phyloP scores from a whole-genome alignment of 2,329 filamentous ascomycete genomes.

The Helotiales sp. region DNA sequence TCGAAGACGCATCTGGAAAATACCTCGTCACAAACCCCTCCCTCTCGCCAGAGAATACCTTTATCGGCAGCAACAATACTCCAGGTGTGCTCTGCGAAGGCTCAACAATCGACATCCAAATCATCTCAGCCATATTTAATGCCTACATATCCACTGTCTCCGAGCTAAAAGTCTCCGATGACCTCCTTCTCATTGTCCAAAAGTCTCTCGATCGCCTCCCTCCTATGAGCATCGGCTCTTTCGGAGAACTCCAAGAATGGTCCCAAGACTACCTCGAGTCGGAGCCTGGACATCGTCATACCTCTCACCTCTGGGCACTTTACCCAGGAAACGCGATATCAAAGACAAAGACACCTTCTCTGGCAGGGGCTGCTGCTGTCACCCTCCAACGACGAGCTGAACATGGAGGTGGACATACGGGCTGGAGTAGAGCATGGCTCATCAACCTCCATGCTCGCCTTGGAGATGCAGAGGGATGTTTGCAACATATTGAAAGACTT shows the following conservation, averaged over 20 bases:
- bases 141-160: constrained; percentile 27
- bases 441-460: constrained; percentile 46
- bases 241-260: constrained; percentile 45
- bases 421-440: constrained; percentile 50
- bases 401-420: constrained; percentile 45
- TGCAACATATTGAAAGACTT: constrained; percentile 40
- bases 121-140: constrained; percentile 41
- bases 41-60: constrained; percentile 41
- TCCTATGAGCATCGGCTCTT: constrained; percentile 28
- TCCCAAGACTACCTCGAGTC: constrained; percentile 38
- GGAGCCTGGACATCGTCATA: constrained; percentile 46
- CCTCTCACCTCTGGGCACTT: constrained; percentile 45
- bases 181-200: constrained; percentile 25
- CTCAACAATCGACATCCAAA: constrained; percentile 48
- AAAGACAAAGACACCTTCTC: constrained; percentile 34
- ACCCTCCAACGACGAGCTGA: constrained; percentile 35
- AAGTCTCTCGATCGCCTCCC: constrained; percentile 19
- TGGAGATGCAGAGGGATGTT: constrained; percentile 39
- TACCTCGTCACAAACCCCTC: constrained; percentile 39
- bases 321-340: constrained; percentile 43
- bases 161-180: constrained; percentile 36
- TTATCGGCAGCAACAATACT: constrained; percentile 19
- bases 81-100: constrained; percentile 42
- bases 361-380: constrained; percentile 33
- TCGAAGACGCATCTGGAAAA: constrained; percentile 30